phyloP scores from a whole-genome alignment of 345 rosid genomes.

The Salix arbutifolia region DNA sequence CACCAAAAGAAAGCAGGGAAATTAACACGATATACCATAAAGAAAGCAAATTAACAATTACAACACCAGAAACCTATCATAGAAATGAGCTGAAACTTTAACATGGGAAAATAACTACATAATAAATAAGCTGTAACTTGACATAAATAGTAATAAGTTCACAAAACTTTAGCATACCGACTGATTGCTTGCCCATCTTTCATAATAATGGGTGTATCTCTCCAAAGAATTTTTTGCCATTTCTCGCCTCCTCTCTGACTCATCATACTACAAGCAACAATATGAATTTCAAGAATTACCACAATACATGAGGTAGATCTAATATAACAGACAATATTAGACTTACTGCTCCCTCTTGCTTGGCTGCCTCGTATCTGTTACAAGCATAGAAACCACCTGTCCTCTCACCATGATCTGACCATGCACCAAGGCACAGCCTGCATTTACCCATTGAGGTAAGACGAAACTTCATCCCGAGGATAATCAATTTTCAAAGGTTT shows the following conservation, averaged over 20 bases:
- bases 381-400: conserved; percentile 94
- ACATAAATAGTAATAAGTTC: conserved; percentile 1
- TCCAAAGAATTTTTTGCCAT: conserved; percentile 96
- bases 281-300: not conserved
- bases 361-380: conserved; percentile 80
- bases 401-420: conserved; percentile 93
- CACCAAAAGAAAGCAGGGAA: not conserved
- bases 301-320: not conserved
- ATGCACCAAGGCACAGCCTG: conserved; percentile 86
- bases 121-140: not conserved
- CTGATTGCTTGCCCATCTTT: conserved; percentile 99
- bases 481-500: not conserved
- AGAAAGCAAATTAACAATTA: not conserved
- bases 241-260: conserved; percentile 83
- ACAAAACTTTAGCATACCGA: conserved; percentile 41
- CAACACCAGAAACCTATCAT: not conserved
- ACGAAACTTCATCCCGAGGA: not conserved
- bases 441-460: conserved; percentile 13
- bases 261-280: conserved; percentile 64
- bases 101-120: not conserved
- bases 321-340: not conserved
- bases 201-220: conserved; percentile 97
- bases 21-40: not conserved
- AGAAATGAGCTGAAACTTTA: not conserved
- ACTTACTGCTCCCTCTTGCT: conserved; percentile 89